A percentile compares a stretch with the other conserved stretches of the same genome.
These are phyloP conservation scores for Lepidium sativum DNA, from an alignment of 345 rosid genomes.

Conservation along the genomic window DNA sequence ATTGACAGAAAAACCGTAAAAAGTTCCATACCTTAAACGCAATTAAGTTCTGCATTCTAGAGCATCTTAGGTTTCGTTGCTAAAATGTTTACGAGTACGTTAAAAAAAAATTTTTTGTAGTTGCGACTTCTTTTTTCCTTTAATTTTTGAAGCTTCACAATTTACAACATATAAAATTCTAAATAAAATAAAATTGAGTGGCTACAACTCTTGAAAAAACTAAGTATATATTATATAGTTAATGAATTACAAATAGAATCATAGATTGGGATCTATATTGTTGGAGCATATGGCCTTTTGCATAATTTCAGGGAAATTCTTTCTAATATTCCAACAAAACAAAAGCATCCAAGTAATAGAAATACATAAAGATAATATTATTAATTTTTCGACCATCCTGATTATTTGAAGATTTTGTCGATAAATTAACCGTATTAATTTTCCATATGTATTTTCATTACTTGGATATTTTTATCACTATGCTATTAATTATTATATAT, in stretches of 20 bases:
- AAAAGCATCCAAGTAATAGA: slow-evolving; percentile 17
- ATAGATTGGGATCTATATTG: not conserved
- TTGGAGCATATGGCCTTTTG: slow-evolving; percentile 5
- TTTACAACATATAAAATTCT: not conserved
- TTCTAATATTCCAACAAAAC: slow-evolving; percentile 1
- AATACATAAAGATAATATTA: not conserved
- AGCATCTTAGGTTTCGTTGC: no score
- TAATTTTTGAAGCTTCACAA: not conserved
- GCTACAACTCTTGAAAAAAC: not conserved
- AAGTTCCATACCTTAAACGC: no score
- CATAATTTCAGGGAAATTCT: slow-evolving; percentile 1
- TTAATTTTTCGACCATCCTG: not conserved
- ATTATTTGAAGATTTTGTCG: no score
- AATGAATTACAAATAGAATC: not conserved
- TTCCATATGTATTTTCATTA: no score
- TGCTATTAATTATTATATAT: not conserved
- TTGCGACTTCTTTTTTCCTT: not conserved
- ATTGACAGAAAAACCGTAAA: no score
- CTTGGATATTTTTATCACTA: not conserved
- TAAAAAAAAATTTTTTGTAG: no score
- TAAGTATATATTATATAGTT: no score
- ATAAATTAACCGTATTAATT: no score
- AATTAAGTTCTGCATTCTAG: no score
- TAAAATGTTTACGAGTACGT: no score
- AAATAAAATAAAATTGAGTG: not conserved